Evolutionary conservation across 768 basidiomycete species (phyloP), one percentile per base, ranked within the genome.

Genomic region (Serendipita sp.): DNA sequence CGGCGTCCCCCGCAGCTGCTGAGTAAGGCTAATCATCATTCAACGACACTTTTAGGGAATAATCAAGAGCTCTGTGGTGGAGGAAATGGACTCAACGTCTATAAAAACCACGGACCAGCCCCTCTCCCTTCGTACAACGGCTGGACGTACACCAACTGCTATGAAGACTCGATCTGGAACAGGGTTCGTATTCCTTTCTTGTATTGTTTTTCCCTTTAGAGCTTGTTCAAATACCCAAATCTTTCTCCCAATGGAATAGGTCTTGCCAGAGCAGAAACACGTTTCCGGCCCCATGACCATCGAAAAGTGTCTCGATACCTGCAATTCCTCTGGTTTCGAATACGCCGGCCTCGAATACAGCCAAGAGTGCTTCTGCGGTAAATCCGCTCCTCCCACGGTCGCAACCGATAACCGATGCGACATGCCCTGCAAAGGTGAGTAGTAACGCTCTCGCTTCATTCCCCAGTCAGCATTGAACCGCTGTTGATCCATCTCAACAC

Each of bases 401-500:
- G 65, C 74, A 4, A 45, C 68, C 1, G 77, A 78, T 1, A 71
- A 74, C 2, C 77, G 77, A 41, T 94, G 91, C 69, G 81, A 79
- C 69, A 87, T 85, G 84, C 77, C 76, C 0, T 94, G 91, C 65
- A 78, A 77, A 17, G 90, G 88, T 24, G 83, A 82, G 42, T 42
- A n/a, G n/a, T n/a, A n/a, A n/a, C 42, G 11, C 42, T 42, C 13
- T 42, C 42, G 11, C 11, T 11, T 20, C 42, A 20, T n/a, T 42
- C 42, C 42, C 42, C 42, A 20, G 20, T 11, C 42, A 11, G 42
- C 11, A 42, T 42, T 42, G 42, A 42, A 11, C 42, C 42, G n/a
- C n/a, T 0, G 43, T n/a, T n/a, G n/a, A n/a, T n/a, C n/a, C n/a
- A n/a, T n/a, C n/a, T n/a, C n/a, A n/a, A n/a, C n/a, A n/a, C n/a